These are phyloP conservation scores for Trichocladium uniseriatum DNA, from an alignment of 495 filamentous ascomycete genomes.

Conservation along the genomic window DNA sequence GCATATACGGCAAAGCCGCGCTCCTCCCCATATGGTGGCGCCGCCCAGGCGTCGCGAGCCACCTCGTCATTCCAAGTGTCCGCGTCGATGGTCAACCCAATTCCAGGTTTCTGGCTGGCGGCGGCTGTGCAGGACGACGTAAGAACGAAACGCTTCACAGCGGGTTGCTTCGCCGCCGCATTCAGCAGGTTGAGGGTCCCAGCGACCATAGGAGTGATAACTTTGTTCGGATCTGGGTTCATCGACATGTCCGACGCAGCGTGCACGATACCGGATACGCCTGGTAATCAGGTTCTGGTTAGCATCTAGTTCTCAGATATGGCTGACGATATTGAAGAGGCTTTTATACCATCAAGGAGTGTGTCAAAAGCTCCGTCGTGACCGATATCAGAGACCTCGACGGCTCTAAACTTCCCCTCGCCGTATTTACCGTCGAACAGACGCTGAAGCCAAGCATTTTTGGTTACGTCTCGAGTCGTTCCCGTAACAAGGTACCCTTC, in stretches of 20 bases:
- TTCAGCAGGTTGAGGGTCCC: conserved; percentile 33
- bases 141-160: conserved; percentile 43
- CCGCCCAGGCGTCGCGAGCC: conserved; percentile 33
- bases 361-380: no score
- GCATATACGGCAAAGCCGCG: conserved; percentile 31
- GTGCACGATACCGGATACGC: conserved; percentile 33
- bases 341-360: no score
- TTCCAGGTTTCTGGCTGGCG: conserved; percentile 21
- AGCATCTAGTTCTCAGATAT: no score
- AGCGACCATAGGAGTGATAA: conserved; percentile 35
- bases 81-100: conserved; percentile 18
- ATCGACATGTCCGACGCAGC: conserved; percentile 37
- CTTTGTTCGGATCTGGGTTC: conserved; percentile 31
- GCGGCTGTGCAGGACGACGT: conserved; percentile 44
- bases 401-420: conserved; percentile 28
- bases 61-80: conserved; percentile 43
- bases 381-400: conserved; percentile 35
- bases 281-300: no score
- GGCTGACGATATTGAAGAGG: no score
- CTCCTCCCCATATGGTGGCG: conserved; percentile 25
- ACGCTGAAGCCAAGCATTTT: conserved; percentile 34
- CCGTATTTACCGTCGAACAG: conserved; percentile 36
- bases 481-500: conserved; percentile 43
- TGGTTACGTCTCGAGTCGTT: conserved; percentile 35
- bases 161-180: conserved; percentile 34